Conservation (phyloP, 1,284 basidiomycete species). For the Sphagnurus paluster region DNA sequence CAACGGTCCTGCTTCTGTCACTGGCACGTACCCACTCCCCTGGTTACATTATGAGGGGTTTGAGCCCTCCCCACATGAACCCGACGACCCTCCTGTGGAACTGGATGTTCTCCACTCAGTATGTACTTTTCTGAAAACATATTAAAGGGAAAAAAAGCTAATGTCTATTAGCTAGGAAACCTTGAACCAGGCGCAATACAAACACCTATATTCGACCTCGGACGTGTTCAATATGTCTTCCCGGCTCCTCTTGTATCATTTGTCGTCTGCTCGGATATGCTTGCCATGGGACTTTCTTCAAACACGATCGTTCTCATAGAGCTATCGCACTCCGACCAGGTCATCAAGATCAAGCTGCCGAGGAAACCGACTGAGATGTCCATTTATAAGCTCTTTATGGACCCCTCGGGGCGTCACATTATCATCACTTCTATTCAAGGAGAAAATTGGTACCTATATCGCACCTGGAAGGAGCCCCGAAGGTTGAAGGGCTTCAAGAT, state of each 20-base stretch:
- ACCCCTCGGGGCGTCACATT: conserved; percentile 90
- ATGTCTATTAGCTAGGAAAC: conserved; percentile 13
- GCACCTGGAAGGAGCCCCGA: conserved; percentile 78
- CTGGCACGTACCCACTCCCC: conserved; percentile 42
- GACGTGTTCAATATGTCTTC: conserved; percentile 85
- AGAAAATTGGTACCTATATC: conserved; percentile 92
- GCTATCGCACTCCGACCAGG: conserved; percentile 78
- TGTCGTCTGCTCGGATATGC: conserved; percentile 82
- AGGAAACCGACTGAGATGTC: conserved; percentile 70
- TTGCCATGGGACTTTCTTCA: conserved; percentile 82
- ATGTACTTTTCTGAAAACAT: conserved; percentile 25
- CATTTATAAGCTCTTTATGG: conserved; percentile 81
- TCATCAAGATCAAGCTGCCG: conserved; percentile 75
- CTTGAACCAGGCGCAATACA: conserved; percentile 36
- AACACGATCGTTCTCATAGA: conserved; percentile 84
- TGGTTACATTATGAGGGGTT: conserved; percentile 85
- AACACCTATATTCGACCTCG: conserved; percentile 80
- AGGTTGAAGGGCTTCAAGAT: conserved; percentile 83
- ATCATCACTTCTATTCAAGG: conserved; percentile 85
- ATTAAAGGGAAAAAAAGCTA: conserved; percentile 9
- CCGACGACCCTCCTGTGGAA: conserved; percentile 47
- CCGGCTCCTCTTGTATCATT: conserved; percentile 80
- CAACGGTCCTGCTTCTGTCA: conserved; percentile 45
- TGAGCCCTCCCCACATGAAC: conserved; percentile 66
- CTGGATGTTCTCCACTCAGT: conserved; percentile 39